A percentile compares a stretch with the other conserved stretches of the same genome.
Conservation (phyloP, 2,329 filamentous ascomycete species). For the Fusarium brachygibbosum region DNA sequence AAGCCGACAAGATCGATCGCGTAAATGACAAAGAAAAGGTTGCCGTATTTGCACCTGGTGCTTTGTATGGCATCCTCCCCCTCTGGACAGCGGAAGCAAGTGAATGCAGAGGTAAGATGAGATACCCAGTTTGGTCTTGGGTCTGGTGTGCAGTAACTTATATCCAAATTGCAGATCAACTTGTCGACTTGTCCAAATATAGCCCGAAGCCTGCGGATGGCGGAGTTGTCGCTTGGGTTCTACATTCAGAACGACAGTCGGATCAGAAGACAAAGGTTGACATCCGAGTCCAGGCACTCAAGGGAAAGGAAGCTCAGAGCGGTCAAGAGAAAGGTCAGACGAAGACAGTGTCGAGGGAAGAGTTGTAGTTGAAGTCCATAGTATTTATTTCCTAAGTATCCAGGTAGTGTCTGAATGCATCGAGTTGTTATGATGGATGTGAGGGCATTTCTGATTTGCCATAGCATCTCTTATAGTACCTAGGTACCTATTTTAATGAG, state of each 20-base stretch:
- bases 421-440: neutral
- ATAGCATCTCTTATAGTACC: no score
- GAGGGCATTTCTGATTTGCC: conserved; percentile 5
- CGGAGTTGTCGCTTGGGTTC: conserved; percentile 50
- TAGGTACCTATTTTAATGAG: neutral
- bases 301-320: conserved; percentile 42
- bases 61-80: conserved; percentile 63
- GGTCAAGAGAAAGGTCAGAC: conserved; percentile 16
- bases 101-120: conserved; percentile 58
- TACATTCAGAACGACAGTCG: conserved; percentile 50
- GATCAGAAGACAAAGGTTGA: conserved; percentile 54
- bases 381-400: neutral
- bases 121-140: conserved; percentile 20
- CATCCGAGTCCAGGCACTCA: conserved; percentile 54
- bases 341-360: conserved; percentile 42
- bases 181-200: conserved; percentile 51
- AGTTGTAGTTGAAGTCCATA: conserved; percentile 37
- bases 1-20: conserved; percentile 48
- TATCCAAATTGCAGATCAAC: conserved; percentile 36
- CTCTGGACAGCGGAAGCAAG: conserved; percentile 62
- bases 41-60: conserved; percentile 67
- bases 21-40: conserved; percentile 53
- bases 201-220: conserved; percentile 44
- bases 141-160: conserved; percentile 11
- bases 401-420: neutral